Evolutionary conservation across 2,329 filamentous ascomycete species (phyloP), one percentile per base, ranked within the genome.

Genomic region (Penicillium sclerotigenum): DNA sequence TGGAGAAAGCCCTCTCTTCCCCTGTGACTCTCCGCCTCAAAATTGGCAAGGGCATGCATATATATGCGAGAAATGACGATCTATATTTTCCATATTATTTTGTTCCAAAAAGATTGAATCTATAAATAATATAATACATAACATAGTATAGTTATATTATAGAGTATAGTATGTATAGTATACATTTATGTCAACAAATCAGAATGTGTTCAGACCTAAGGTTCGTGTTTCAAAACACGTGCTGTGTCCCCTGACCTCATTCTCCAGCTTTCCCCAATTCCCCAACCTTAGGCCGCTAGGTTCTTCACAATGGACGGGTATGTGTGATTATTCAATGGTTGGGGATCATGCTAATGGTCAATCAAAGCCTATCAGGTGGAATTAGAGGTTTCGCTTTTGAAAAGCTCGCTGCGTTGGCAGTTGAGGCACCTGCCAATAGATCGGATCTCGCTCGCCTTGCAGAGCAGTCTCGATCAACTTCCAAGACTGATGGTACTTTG

Each of bases 301-400:
- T 22, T 28, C 43, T 49, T 43, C 36, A 53, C 26, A 49, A 73
- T 74, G 71, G 71, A 73, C 61, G 68, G 66, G 70, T 72, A 65
- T 49, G 69, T 56, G 7, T 36, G 5, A 16, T 50, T 26, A 18
- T 33, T 41, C 24, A 34, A 16, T 42, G 22, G 2, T 16, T 29
- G 20, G 34, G 37, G 8, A 54, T 50, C 24, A 36, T 47, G 31
- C 42, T 53, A 56, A 68, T 60, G 22, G 58, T 52, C 10, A 51
- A 37, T 28, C 54, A 18, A 49, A 75, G 72, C 42, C 66, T 72
- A 33, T 67, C 67, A 34, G 63, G 61, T 54, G 67, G 67, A 46
- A 71, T 77, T 54, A 71, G 76, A 55, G 69, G 72, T 54, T 70
- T 73, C 40, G 77, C 77, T 36, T 72, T 79, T 60, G 69, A 75